A percentile compares a stretch with the other conserved stretches of the same genome.
These are phyloP conservation scores for Penicillium sp. DNA, from an alignment of 2,329 filamentous ascomycete species.

Conservation along the genomic window DNA sequence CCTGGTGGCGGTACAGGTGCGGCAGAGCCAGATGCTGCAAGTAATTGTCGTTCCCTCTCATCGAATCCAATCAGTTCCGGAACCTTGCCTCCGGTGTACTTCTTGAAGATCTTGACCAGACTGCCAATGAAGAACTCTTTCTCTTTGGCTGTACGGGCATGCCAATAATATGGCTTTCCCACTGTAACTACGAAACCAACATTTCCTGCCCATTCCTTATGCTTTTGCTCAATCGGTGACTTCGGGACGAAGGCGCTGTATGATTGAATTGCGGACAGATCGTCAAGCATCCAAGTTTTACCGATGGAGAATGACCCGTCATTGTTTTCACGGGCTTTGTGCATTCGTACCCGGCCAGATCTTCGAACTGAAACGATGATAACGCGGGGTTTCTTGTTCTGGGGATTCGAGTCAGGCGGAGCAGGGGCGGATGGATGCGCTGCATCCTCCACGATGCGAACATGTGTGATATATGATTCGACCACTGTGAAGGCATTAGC, in stretches of 20 bases:
- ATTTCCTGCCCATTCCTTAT: conserved; percentile 73
- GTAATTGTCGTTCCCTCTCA: conserved; percentile 69
- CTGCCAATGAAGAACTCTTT: conserved; percentile 99
- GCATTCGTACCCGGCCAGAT: conserved; percentile 87
- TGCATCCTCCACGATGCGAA: conserved; percentile 84
- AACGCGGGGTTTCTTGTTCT: conserved; percentile 81
- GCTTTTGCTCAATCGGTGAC: conserved; percentile 59
- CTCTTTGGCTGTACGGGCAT: conserved; percentile 88
- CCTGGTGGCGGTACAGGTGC: conserved; percentile 8
- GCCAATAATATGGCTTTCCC: conserved; percentile 95
- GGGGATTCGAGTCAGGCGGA: conserved; percentile 69
- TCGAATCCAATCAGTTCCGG: conserved; percentile 84
- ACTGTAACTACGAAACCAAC: conserved; percentile 85
- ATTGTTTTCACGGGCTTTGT: conserved; percentile 93
- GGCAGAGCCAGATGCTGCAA: conserved; percentile 55
- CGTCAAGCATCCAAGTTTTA: conserved; percentile 96
- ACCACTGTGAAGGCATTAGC: conserved; percentile 52
- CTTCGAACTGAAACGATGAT: conserved; percentile 93
- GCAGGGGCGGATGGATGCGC: conserved; percentile 79
- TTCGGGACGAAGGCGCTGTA: conserved; percentile 63
- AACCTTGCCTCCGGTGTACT: conserved; percentile 84
- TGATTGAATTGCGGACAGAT: conserved; percentile 78
- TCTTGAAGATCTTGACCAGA: conserved; percentile 91
- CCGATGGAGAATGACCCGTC: conserved; percentile 96
- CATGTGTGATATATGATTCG: conserved; percentile 98